These are phyloP conservation scores for Pharnaceum exiguum DNA, from an alignment of 148 eudicot genomes.

Conservation along the genomic window DNA sequence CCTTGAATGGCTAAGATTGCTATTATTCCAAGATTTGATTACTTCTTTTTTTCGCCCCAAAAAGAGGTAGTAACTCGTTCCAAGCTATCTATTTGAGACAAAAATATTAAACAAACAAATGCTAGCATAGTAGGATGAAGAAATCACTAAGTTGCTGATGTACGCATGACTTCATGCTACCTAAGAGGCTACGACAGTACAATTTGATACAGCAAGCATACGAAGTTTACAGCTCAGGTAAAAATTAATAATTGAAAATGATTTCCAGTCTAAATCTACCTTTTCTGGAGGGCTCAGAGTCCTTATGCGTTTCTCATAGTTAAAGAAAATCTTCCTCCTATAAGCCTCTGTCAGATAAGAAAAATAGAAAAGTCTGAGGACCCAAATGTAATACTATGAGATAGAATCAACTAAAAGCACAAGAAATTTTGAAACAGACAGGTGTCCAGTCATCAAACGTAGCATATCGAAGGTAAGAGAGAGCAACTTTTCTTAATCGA, in stretches of 20 bases:
- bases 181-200: background rate
- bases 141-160: no score
- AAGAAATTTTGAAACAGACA: background rate
- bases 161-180: background rate
- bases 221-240: no score
- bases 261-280: slow-evolving; percentile 37
- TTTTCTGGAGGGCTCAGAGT: slow-evolving; percentile 88
- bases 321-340: slow-evolving; percentile 81
- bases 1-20: no score
- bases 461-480: no score
- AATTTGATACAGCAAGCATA: background rate
- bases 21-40: no score
- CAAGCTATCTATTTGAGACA: no score
- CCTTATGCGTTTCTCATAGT: slow-evolving; percentile 86
- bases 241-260: background rate
- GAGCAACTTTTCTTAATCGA: no score
- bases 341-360: slow-evolving; percentile 50
- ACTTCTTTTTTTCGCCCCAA: no score
- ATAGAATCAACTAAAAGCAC: background rate
- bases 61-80: no score
- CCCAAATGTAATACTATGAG: background rate
- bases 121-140: no score
- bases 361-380: background rate
- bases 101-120: no score
- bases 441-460: background rate